These are phyloP conservation scores for Fagopyrum tataricum DNA, from an alignment of 148 eudicot genomes.

Conservation along the genomic window DNA sequence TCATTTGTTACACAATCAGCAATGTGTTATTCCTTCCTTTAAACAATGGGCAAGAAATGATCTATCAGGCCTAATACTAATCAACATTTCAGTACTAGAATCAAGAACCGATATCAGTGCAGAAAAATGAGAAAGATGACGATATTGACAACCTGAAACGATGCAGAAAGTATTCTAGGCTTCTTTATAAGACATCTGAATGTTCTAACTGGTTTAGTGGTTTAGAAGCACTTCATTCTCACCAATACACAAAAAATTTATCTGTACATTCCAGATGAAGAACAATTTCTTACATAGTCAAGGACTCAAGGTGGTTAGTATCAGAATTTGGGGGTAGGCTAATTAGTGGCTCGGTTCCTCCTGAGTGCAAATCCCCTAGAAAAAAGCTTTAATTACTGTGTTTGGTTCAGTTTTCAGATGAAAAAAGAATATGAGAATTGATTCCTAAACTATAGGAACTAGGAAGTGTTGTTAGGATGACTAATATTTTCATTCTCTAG, in stretches of 20 bases:
- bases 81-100: too few species aligned
- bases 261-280: background rate
- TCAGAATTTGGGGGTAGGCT: background rate
- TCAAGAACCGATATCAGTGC: too few species aligned
- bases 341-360: background rate
- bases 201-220: background rate
- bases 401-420: too few species aligned
- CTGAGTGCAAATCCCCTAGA: too few species aligned
- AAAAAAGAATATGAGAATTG: too few species aligned
- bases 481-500: too few species aligned
- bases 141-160: background rate
- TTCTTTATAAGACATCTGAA: background rate
- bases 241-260: background rate
- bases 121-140: background rate
- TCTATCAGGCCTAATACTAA: background rate
- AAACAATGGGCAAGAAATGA: background rate
- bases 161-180: background rate
- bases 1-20: background rate
- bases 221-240: background rate
- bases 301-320: background rate
- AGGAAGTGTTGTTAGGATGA: too few species aligned
- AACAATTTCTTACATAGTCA: background rate
- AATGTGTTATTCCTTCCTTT: background rate
- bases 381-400: too few species aligned
- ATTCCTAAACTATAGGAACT: too few species aligned